Evolutionary conservation across 495 filamentous ascomycete species (phyloP).

Genomic region (Darksidea phi): DNA sequence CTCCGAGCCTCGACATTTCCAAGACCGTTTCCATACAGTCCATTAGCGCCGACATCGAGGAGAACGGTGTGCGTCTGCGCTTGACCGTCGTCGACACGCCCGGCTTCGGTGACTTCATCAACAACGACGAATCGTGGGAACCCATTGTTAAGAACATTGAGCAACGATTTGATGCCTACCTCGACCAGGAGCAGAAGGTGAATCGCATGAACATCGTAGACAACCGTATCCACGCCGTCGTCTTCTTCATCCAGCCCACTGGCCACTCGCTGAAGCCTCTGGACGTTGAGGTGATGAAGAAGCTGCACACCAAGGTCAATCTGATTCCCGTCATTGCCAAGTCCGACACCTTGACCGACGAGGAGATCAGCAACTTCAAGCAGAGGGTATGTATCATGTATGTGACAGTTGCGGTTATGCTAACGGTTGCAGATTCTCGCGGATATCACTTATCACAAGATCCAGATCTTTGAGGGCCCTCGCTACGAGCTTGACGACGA

Average conservation of each 20-base stretch:
- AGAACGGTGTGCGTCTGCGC: slow-evolving; percentile 96
- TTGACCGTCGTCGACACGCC: slow-evolving; percentile 97
- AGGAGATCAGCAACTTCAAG: slow-evolving; percentile 93
- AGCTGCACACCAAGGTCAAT: slow-evolving; percentile 99
- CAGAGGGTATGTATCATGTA: slow-evolving; percentile 66
- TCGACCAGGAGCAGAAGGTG: slow-evolving; percentile 99
- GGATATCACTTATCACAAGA: slow-evolving; percentile 92
- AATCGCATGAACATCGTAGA: slow-evolving; percentile 99
- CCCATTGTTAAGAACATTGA: slow-evolving; percentile 99
- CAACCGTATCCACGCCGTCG: slow-evolving; percentile 96
- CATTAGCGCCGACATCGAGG: slow-evolving; percentile 97
- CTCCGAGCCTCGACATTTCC: slow-evolving; percentile 92
- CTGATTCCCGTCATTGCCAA: slow-evolving; percentile 98
- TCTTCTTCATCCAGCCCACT: slow-evolving; percentile 99
- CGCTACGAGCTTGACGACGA: slow-evolving; percentile 98
- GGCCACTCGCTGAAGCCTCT: slow-evolving; percentile 99
- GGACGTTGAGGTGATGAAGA: slow-evolving; percentile 98
- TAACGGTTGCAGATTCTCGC: slow-evolving; percentile 74
- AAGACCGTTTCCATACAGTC: slow-evolving; percentile 99
- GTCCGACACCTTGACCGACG: slow-evolving; percentile 94
- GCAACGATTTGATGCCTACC: slow-evolving; percentile 94
- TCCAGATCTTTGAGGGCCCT: slow-evolving; percentile 98
- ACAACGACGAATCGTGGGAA: slow-evolving; percentile 99
- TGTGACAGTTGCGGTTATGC: slow-evolving; percentile 1
- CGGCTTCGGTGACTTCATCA: slow-evolving; percentile 98